Base-by-base conservation (phyloP, 2,329 filamentous ascomycete species). In the Xylaria sp. region DNA sequence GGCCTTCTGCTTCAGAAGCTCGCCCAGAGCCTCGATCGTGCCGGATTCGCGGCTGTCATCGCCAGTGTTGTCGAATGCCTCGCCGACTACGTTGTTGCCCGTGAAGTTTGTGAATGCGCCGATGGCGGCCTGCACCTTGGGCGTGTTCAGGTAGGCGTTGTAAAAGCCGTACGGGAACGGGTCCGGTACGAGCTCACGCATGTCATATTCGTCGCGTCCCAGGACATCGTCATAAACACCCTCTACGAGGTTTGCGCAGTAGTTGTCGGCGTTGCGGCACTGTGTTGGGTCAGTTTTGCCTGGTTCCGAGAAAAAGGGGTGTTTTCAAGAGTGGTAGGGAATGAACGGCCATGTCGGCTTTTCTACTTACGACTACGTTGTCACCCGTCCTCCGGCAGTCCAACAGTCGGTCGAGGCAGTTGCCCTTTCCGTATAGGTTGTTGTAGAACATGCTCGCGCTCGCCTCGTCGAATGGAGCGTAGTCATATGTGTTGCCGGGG, bases 51-150 rank as follows among this genome's bases (percentile, higher is more conserved):
- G 69, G 10, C 58, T 60, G 64, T 71, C 87, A 63, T 79, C 78
- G 35, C 91, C 77, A 18, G 77, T 71, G 57, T 80, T 69, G 74
- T 82, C 89, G 62, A 91, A 82, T 8, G 78, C 72, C 52, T 78
- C 67, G 8, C 77, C 75, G 51, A 86, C 76, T 56, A 73, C 67
- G 62, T 57, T 72, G 59, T 69, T 76, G 60, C 76, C 79, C 3
- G 80, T 80, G 73, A 80, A 88, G 69, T 87, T 88, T 58, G 79
- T 78, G 65, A 73, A 82, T 0, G 82, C 84, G 8, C 84, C 84
- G 58, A 88, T 80, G 0, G 83, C 83, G n/a, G 73, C 67, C 64
- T 83, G 82, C 1, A 86, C 78, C 9, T 74, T 68, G 0, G 78
- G 73, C 1, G 75, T 76, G 70, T 87, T 87, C 37, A 88, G 76